Percentiles rank a stretch among this genome's conserved stretches.
phyloP scores from a whole-genome alignment of 257 asterid genomes.

The Leptodermis oblonga region DNA sequence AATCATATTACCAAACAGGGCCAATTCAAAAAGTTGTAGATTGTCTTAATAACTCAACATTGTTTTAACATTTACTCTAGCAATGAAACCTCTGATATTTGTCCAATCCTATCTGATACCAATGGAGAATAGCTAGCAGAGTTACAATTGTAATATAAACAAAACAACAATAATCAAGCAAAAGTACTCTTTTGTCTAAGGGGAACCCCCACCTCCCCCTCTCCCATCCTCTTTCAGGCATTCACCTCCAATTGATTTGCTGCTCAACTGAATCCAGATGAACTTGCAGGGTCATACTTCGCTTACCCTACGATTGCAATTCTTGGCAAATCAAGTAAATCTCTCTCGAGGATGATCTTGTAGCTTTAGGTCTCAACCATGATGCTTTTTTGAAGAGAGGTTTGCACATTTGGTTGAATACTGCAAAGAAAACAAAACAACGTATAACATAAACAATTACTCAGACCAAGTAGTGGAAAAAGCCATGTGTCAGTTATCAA shows the following conservation, averaged over 20 bases:
- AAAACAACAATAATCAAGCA: too few species aligned
- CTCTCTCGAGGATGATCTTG: conserved; percentile 77
- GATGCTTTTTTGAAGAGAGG: conserved; percentile 65
- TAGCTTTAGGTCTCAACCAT: conserved; percentile 88
- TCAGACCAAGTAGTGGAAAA: background rate
- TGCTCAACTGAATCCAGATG: background rate
- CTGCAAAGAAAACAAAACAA: conserved; percentile 31
- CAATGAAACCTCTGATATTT: too few species aligned
- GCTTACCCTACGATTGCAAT: conserved; percentile 13
- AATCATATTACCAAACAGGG: too few species aligned
- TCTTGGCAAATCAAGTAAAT: conserved; percentile 81
- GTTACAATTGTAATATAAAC: too few species aligned
- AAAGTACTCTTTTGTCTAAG: too few species aligned
- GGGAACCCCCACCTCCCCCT: too few species aligned
- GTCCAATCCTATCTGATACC: too few species aligned
- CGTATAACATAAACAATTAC: background rate
- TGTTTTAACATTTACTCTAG: too few species aligned
- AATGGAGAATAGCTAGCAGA: too few species aligned
- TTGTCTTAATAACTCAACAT: too few species aligned
- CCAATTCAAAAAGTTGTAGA: too few species aligned
- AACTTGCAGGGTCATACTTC: background rate
- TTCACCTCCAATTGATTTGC: background rate
- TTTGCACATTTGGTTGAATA: conserved; percentile 59
- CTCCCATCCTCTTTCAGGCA: too few species aligned
- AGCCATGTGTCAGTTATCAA: background rate